Conservation (phyloP, 495 filamentous ascomycete genomes). For the Friedmanniomyces simplex region DNA sequence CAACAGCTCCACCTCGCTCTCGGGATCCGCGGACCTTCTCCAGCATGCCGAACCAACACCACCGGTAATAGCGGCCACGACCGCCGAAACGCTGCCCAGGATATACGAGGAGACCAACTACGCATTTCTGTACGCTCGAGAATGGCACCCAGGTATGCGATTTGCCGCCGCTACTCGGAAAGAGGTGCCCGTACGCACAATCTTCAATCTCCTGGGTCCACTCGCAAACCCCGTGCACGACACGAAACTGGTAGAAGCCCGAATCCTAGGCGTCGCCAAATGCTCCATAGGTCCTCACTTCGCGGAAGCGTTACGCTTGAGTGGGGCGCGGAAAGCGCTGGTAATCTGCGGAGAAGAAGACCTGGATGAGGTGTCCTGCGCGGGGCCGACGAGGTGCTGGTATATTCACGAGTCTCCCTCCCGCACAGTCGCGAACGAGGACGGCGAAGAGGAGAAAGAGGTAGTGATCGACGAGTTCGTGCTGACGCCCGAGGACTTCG, state of each 20-base stretch:
- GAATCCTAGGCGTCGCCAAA: conserved; percentile 85
- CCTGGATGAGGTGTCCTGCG: conserved; percentile 89
- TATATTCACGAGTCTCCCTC: conserved; percentile 42
- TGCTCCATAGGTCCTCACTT: conserved; percentile 75
- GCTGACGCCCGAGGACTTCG: conserved; percentile 73
- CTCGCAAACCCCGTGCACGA: conserved; percentile 77
- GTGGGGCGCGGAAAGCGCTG: conserved; percentile 71
- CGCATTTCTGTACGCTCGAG: conserved; percentile 90
- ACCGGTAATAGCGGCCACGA: conserved; percentile 63
- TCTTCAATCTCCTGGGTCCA: conserved; percentile 94
- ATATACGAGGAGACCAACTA: conserved; percentile 77
- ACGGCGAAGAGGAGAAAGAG: conserved; percentile 31
- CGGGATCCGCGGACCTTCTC: conserved; percentile 91
- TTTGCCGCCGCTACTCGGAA: conserved; percentile 73
- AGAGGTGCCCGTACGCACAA: conserved; percentile 79
- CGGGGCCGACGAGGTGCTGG: conserved; percentile 82
- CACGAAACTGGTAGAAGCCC: conserved; percentile 60
- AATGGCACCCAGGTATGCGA: conserved; percentile 90
- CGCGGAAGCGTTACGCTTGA: conserved; percentile 66
- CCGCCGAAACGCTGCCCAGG: conserved; percentile 50
- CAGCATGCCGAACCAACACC: conserved; percentile 50
- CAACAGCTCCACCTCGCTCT: conserved; percentile 86
- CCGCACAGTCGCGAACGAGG: conserved; percentile 9
- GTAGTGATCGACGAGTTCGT: conserved; percentile 62
- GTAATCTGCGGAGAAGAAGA: conserved; percentile 92